Percentiles rank a stretch among this genome's conserved stretches.
Evolutionary conservation across 805 yeast species (phyloP).

Genomic region (Kregervanrija delftensis): DNA sequence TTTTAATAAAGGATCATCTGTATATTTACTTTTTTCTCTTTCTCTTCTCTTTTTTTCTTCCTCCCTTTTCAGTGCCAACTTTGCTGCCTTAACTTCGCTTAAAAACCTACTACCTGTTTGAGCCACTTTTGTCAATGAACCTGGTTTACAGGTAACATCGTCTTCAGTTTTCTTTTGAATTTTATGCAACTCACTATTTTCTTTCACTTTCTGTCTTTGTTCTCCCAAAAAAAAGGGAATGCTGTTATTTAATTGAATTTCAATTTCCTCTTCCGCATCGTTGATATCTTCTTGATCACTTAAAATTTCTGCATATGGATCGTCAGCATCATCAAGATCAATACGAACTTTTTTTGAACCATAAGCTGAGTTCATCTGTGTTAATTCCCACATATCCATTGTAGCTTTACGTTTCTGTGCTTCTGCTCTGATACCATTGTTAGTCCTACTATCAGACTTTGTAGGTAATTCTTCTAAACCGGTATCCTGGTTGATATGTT

Average conservation of each 20-base stretch:
- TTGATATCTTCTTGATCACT: conserved; percentile 16
- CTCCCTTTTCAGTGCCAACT: conserved; percentile 42
- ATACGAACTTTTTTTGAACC: conserved; percentile 19
- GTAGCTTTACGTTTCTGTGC: conserved; percentile 6
- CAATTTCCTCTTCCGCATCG: conserved; percentile 49
- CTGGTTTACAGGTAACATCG: conserved; percentile 37
- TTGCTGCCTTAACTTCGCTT: conserved; percentile 54
- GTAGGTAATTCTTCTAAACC: conserved; percentile 32
- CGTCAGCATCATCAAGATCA: conserved; percentile 15
- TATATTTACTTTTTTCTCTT: conserved; percentile 24
- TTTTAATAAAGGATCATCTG: conserved; percentile 33
- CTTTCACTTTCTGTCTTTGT: not conserved
- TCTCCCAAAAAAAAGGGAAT: conserved; percentile 62
- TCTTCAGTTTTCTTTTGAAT: conserved; percentile 15
- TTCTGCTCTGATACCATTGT: not conserved
- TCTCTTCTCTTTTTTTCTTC: conserved; percentile 34
- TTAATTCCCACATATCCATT: conserved; percentile 77
- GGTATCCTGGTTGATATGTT: conserved; percentile 61
- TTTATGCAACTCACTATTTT: conserved; percentile 14
- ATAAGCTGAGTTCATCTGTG: conserved; percentile 50
- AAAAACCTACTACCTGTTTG: conserved; percentile 65
- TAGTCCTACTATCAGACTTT: no score
- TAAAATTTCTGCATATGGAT: conserved; percentile 27
- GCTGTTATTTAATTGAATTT: conserved; percentile 63
- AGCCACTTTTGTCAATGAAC: conserved; percentile 72